Base-by-base conservation (phyloP, 1,284 basidiomycete species). In the Trichosporon faecale region DNA sequence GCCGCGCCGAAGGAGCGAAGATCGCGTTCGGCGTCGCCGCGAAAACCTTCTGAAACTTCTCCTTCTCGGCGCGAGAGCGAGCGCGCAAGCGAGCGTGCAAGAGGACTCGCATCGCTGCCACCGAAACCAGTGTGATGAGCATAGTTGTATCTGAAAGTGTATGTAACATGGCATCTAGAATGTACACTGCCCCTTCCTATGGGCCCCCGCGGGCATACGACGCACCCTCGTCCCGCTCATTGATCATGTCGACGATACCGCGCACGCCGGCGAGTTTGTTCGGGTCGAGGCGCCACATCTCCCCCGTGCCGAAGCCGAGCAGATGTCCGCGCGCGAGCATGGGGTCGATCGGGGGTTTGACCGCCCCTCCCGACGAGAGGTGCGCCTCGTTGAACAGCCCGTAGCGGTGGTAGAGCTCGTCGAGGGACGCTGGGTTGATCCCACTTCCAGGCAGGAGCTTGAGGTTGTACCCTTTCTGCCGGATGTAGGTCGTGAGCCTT, bases 401-500 rank as follows among this genome's bases (percentile, higher is more conserved):
- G 57, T 61, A 61, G 18, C 57, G 57, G 18, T 61, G 57, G 29
- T 61, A 61, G 21, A 93, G 67, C 25, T 46, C 29, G 12, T 68
- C 40, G 1, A 78, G 49, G 4, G 67, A 69, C 11, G 14, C 29
- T 4, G 68, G 69, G 64, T 73, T 75, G 64, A 78, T 71, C 0
- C 77, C 77, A 27, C 74, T 75, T 1, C 65, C 77, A 2, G 74
- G 74, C 18, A 75, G 40, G 68, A 94, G 87, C 4, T 80, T 84
- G 23, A 87, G 60, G 31, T 57, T 29, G 29, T 61, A 61, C 27
- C 57, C 57, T 84, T 91, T 90, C 71, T 82, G 80, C 83, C 91
- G 92, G 63, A 91, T 91, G 52, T 80, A 78, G n/a, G 87, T 87
- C 1, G 90, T 90, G 52, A 92, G 86, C 12, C 84, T 85, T 78